These are phyloP conservation scores for Yueomyces sinensis DNA, from an alignment of 805 yeast genomes.

Conservation along the genomic window DNA sequence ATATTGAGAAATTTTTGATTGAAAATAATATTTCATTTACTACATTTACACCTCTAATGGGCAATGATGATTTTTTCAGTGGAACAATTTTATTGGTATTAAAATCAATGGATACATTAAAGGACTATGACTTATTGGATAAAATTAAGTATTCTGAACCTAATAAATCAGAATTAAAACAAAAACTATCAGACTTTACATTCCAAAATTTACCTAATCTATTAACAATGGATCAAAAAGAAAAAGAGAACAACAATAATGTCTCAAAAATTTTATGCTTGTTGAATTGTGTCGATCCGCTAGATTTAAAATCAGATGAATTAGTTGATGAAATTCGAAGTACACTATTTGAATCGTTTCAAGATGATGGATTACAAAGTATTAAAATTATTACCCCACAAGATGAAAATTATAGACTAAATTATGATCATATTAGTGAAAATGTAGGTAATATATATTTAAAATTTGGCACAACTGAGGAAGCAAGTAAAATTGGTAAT, in stretches of 20 bases:
- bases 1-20: not conserved
- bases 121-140: no score
- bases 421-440: conserved; percentile 32
- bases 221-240: conserved; percentile 12
- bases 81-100: not conserved
- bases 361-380: conserved; percentile 32
- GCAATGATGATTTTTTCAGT: not conserved
- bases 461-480: conserved; percentile 39
- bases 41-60: not conserved
- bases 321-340: conserved; percentile 35
- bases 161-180: conserved; percentile 7
- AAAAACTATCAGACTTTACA: conserved; percentile 13
- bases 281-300: conserved; percentile 50
- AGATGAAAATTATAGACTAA: conserved; percentile 28
- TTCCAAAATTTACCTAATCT: conserved; percentile 27
- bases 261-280: conserved; percentile 44
- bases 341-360: conserved; percentile 31
- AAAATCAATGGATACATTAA: not conserved
- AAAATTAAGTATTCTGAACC: conserved; percentile 14
- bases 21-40: no score
- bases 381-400: conserved; percentile 54
- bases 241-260: conserved; percentile 1
- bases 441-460: conserved; percentile 66
- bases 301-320: conserved; percentile 42
- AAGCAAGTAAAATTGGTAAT: conserved; percentile 41